phyloP scores from a whole-genome alignment of 2,329 filamentous ascomycete genomes.

The Chaetothyriales sp. region DNA sequence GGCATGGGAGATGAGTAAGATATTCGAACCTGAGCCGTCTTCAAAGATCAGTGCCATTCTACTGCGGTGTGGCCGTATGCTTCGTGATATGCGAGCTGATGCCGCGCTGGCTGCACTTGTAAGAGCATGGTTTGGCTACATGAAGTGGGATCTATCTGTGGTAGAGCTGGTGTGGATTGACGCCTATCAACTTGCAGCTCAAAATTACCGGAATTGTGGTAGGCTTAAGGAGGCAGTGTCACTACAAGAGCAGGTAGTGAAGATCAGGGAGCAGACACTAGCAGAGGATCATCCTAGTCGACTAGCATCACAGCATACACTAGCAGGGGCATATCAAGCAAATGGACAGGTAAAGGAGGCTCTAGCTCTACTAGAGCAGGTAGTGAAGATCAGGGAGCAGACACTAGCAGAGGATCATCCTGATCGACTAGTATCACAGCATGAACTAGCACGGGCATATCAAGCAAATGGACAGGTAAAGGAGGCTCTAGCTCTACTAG shows the following conservation, averaged over 20 bases:
- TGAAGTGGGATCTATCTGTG: too few relatives aligned
- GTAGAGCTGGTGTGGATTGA: too few relatives aligned
- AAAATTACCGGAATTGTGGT: too few relatives aligned
- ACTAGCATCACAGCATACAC: constrained; percentile 6
- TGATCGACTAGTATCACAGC: constrained; percentile 9
- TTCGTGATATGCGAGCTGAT: too few relatives aligned
- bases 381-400: constrained; percentile 13
- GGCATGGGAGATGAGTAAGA: too few relatives aligned
- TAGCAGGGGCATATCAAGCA: constrained; percentile 12
- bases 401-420: constrained; percentile 19
- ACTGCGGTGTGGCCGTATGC: too few relatives aligned
- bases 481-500: neutral
- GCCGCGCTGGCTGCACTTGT: too few relatives aligned
- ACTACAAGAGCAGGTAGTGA: neutral
- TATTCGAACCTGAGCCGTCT: too few relatives aligned
- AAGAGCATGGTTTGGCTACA: too few relatives aligned
- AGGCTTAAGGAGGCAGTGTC: neutral
- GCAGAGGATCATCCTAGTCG: constrained; percentile 18
- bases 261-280: constrained; percentile 14
- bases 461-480: constrained; percentile 2
- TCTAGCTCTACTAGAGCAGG: constrained; percentile 1
- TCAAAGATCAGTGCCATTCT: too few relatives aligned
- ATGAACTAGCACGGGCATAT: constrained; percentile 1
- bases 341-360: constrained; percentile 15
- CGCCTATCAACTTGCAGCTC: too few relatives aligned